phyloP scores from a whole-genome alignment of 331 rosid species.

The Quercus phellos region DNA sequence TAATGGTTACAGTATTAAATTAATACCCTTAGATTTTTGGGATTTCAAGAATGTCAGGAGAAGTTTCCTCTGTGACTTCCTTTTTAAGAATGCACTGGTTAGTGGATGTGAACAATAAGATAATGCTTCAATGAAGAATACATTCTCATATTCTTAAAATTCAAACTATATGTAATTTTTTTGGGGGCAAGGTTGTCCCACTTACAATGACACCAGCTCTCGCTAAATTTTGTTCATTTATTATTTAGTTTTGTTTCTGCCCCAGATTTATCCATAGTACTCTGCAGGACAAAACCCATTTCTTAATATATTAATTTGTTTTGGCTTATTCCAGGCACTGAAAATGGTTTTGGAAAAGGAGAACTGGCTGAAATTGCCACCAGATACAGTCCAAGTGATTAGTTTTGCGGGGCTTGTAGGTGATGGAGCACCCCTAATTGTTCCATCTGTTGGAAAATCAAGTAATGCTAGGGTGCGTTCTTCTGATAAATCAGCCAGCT shows the following conservation, averaged over 20 bases:
- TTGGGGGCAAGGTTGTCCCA: background rate
- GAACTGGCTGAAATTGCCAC: conserved; percentile 72
- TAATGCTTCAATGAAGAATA: background rate
- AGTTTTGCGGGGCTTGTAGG: conserved; percentile 98
- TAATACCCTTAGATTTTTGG: too few species aligned
- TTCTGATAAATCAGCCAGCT: conserved; percentile 47
- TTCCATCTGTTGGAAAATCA: conserved; percentile 47
- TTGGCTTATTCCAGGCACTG: conserved; percentile 61
- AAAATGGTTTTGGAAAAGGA: conserved; percentile 97
- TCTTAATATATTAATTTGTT: background rate
- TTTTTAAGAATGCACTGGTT: too few species aligned
- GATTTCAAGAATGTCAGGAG: too few species aligned
- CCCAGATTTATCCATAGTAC: background rate
- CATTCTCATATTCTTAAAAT: background rate
- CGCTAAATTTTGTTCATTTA: background rate
- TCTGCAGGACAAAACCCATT: conserved; percentile 17
- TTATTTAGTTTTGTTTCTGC: background rate
- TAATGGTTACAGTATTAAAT: too few species aligned
- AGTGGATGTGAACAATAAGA: too few species aligned
- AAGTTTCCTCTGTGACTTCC: too few species aligned
- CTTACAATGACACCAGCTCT: conserved; percentile 7
- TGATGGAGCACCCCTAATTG: conserved; percentile 93
- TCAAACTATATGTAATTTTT: background rate
- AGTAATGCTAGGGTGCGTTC: conserved; percentile 31
- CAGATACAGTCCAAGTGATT: conserved; percentile 68